These are phyloP conservation scores for Schizonepeta tenuifolia DNA, from an alignment of 257 asterid genomes.

Conservation along the genomic window DNA sequence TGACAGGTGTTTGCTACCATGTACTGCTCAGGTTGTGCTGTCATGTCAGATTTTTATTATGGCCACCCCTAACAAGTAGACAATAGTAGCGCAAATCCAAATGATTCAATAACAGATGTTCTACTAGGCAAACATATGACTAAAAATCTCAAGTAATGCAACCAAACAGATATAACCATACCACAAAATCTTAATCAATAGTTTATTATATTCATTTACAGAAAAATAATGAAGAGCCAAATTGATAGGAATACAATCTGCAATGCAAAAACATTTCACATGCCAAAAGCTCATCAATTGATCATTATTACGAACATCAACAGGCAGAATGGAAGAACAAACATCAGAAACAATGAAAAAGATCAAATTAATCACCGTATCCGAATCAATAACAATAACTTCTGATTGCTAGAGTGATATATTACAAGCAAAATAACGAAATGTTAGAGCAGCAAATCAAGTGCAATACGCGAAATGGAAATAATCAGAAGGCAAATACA, in stretches of 20 bases:
- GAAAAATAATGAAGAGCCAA: too few relatives aligned
- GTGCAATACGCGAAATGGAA: background rate
- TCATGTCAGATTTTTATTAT: background rate
- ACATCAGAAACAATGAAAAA: background rate
- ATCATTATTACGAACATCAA: too few relatives aligned
- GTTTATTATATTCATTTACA: too few relatives aligned
- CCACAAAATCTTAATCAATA: background rate
- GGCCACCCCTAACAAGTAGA: background rate
- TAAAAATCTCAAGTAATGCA: background rate
- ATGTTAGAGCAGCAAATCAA: background rate
- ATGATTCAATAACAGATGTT: background rate
- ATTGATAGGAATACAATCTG: background rate
- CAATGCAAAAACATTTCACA: background rate
- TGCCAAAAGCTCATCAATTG: background rate
- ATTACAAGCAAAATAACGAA: background rate
- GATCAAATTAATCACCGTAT: background rate
- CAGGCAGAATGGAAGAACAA: background rate
- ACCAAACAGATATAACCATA: background rate
- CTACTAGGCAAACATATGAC: background rate
- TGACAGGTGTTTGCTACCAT: background rate
- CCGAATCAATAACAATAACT: background rate
- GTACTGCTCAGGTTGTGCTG: too few relatives aligned
- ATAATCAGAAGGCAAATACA: background rate
- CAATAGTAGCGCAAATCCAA: background rate
- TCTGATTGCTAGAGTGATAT: background rate